phyloP scores from a whole-genome alignment of 257 asterid species.

The Solanum gracilifrons region DNA sequence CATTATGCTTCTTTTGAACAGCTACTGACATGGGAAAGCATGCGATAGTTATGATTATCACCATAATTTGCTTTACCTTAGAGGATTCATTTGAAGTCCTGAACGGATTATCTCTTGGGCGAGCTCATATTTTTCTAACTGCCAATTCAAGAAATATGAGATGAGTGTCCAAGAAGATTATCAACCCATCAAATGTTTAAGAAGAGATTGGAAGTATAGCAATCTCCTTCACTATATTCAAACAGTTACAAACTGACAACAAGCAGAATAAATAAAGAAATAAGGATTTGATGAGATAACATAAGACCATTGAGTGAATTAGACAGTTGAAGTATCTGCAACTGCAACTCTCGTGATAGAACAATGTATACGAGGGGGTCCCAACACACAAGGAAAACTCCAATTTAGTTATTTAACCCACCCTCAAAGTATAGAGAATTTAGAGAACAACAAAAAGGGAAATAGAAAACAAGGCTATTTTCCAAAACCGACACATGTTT shows the following conservation, averaged over 20 bases:
- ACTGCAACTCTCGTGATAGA: background rate
- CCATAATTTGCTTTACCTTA: constrained; percentile 32
- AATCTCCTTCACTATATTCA: background rate
- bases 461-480: background rate
- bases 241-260: background rate
- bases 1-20: background rate
- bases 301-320: background rate
- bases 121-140: constrained; percentile 76
- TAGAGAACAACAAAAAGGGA: background rate
- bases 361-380: background rate
- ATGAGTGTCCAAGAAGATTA: background rate
- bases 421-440: background rate
- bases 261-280: background rate
- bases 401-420: background rate
- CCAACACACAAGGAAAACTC: background rate
- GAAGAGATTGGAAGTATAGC: background rate
- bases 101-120: constrained; percentile 60
- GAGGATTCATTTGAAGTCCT: constrained; percentile 72
- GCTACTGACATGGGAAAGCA: background rate
- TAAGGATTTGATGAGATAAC: background rate
- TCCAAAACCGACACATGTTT: constrained; percentile 1
- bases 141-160: constrained; percentile 19
- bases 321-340: background rate
- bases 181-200: background rate
- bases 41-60: background rate